phyloP scores from a whole-genome alignment of 345 rosid genomes.

The Gossypium bickii region DNA sequence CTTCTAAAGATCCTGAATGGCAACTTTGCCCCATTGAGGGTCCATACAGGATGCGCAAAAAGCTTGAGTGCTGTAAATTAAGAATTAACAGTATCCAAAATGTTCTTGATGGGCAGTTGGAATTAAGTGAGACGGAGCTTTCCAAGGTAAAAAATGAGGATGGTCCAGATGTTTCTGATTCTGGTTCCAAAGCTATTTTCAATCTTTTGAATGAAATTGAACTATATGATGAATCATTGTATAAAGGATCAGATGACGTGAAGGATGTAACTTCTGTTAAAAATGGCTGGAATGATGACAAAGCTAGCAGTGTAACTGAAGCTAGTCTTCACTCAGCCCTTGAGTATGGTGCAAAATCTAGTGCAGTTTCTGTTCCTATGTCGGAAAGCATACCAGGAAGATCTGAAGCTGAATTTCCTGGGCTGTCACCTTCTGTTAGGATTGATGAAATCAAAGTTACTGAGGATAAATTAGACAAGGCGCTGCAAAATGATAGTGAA shows the following conservation, averaged over 20 bases:
- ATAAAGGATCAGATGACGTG: conserved; percentile 46
- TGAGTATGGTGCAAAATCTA: conserved; percentile 81
- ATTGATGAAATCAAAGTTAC: conserved; percentile 49
- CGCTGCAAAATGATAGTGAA: conserved; percentile 87
- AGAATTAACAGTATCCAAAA: conserved; percentile 74
- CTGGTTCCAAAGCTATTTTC: conserved; percentile 63
- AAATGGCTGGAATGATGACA: conserved; percentile 87
- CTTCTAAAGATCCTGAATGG: conserved; percentile 76
- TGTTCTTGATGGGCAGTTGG: conserved; percentile 72
- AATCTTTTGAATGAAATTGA: conserved; percentile 50
- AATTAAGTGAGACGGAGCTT: conserved; percentile 60
- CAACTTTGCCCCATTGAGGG: conserved; percentile 99
- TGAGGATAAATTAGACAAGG: conserved; percentile 82
- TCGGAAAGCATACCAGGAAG: conserved; percentile 63
- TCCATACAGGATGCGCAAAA: conserved; percentile 98
- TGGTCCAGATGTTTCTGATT: conserved; percentile 59
- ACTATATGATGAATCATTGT: conserved; percentile 52
- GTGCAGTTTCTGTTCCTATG: conserved; percentile 60
- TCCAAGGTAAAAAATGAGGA: conserved; percentile 52
- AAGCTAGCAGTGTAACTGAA: conserved; percentile 83
- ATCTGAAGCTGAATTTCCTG: conserved; percentile 74
- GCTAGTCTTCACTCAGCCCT: conserved; percentile 95
- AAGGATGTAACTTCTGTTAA: conserved; percentile 53
- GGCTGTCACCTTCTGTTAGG: conserved; percentile 62
- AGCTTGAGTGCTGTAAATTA: conserved; percentile 83